Base-by-base conservation (phyloP, 495 filamentous ascomycete species). In the Podospora didyma region DNA sequence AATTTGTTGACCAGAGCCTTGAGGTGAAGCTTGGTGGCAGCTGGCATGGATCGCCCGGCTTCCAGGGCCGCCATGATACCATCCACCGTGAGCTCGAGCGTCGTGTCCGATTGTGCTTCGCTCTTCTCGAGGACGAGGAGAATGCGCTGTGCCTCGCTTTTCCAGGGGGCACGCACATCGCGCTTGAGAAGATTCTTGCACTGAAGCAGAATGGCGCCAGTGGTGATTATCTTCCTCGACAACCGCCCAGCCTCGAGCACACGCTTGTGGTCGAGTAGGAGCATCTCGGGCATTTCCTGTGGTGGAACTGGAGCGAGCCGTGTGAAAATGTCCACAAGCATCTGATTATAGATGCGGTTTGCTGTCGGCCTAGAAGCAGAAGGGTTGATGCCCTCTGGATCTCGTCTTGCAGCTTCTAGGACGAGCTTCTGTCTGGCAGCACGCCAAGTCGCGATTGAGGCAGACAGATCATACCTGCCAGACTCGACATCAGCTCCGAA, bases 141-240 rank as follows among this genome's bases (percentile, higher is more conserved):
- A 57, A 97, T 86, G 5, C 92, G 85, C 34, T 85, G 81, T 0
- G 92, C 90, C 63, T 97, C 91, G 10, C 80, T 76, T 71, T 89
- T 92, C 95, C 95, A 98, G 47, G 90, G 88, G 2, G 82, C 84
- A 28, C 94, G 86, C 19, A 92, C 88, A 69, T 97, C 93, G 20
- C 94, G 87, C 71, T 95, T 96, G 46, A 98, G 85, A 11, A 97
- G 78, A 65, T 96, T 97, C 77, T 98, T 98, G 61, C 89, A 90
- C 1, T 95, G 95, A 31, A 97, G 71, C 7, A 96, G 78, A 53
- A 97, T 92, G 17, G 89, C 89, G 2, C 79, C 81, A 7, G 91
- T 82, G 19, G 90, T 89, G 21, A 92, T 83, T 59, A 94, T 86
- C 46, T 86, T 84, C 53, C 92, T 82, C 10, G 86, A 81, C 28